A percentile compares a stretch with the other conserved stretches of the same genome.
phyloP scores from a whole-genome alignment of 1,139 yeast genomes.

The Taphrina sp. region DNA sequence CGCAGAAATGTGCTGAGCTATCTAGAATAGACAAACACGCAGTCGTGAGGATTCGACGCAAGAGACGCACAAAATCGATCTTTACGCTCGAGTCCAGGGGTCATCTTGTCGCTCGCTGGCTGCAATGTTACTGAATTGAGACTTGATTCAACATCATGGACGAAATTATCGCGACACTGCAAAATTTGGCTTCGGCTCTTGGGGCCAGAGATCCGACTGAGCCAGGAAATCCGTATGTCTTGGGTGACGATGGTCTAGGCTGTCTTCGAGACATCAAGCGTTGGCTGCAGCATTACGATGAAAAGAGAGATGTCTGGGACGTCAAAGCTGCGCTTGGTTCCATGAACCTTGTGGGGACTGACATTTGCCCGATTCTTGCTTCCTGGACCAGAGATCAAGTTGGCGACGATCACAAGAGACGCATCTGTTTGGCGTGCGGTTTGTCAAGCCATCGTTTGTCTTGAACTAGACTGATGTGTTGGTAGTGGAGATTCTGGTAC shows the following conservation, averaged over 20 bases:
- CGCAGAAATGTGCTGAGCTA: too few species aligned
- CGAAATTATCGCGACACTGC: constrained; percentile 12
- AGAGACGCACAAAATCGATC: too few species aligned
- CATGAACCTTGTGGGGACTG: constrained; percentile 68
- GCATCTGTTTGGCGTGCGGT: constrained; percentile 39
- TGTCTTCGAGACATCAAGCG: constrained; percentile 83
- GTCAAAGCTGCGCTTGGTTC: constrained; percentile 89
- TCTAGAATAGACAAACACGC: too few species aligned
- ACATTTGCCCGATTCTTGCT: constrained; percentile 69
- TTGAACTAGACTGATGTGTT: too few species aligned
- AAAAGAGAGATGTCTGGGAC: constrained; percentile 62
- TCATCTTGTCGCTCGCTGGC: too few species aligned
- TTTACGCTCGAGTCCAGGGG: too few species aligned
- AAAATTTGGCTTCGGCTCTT: constrained; percentile 61
- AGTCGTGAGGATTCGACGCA: too few species aligned
- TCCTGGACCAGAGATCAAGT: constrained; percentile 80
- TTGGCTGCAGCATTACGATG: constrained; percentile 86
- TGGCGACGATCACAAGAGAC: constrained; percentile 40
- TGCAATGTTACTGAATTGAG: too few species aligned
- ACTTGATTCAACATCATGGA: too few species aligned
- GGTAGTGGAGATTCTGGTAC: constrained; percentile 74
- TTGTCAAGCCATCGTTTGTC: too few species aligned
- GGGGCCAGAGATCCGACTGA: constrained; percentile 72
- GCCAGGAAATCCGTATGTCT: constrained; percentile 59
- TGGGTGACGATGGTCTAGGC: constrained; percentile 89